Conservation (phyloP, 176 grass and related monocot species). For the Tillandsia leiboldiana region DNA sequence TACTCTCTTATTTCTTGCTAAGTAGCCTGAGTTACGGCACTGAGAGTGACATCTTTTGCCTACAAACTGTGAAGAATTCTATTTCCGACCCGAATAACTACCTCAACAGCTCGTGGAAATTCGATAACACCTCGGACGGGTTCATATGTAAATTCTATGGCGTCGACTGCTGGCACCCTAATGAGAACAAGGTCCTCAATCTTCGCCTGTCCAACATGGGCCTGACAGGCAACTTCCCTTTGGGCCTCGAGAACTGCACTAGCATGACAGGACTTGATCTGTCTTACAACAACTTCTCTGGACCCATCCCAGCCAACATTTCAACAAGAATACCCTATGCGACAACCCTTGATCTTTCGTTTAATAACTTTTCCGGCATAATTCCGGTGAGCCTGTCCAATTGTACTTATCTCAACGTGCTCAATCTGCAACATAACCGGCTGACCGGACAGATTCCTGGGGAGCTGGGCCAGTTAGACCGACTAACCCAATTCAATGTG, state of each 20-base stretch:
- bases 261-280: slow-evolving; percentile 79
- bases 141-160: slow-evolving; percentile 67
- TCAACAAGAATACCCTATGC: slow-evolving; percentile 43
- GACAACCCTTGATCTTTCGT: slow-evolving; percentile 77
- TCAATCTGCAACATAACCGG: slow-evolving; percentile 67
- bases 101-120: background rate
- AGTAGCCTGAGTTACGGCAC: slow-evolving; percentile 12
- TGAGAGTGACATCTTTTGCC: slow-evolving; percentile 3
- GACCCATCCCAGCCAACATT: slow-evolving; percentile 52
- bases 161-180: slow-evolving; percentile 91
- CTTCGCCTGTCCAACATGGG: slow-evolving; percentile 73
- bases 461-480: slow-evolving; percentile 41
- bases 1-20: slow-evolving; percentile 2
- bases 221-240: slow-evolving; percentile 61
- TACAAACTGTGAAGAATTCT: background rate
- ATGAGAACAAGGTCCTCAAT: slow-evolving; percentile 67
- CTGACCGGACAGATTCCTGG: slow-evolving; percentile 59
- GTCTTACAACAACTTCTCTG: slow-evolving; percentile 72
- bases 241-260: slow-evolving; percentile 73
- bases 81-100: slow-evolving; percentile 6
- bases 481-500: slow-evolving; percentile 48
- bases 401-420: slow-evolving; percentile 61
- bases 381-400: slow-evolving; percentile 56
- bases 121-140: slow-evolving; percentile 28
- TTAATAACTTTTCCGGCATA: slow-evolving; percentile 69